Evolutionary conservation across 306 rosid genomes (phyloP), one percentile per base, ranked within the genome.

Genomic region (Adenanthera pavonina): DNA sequence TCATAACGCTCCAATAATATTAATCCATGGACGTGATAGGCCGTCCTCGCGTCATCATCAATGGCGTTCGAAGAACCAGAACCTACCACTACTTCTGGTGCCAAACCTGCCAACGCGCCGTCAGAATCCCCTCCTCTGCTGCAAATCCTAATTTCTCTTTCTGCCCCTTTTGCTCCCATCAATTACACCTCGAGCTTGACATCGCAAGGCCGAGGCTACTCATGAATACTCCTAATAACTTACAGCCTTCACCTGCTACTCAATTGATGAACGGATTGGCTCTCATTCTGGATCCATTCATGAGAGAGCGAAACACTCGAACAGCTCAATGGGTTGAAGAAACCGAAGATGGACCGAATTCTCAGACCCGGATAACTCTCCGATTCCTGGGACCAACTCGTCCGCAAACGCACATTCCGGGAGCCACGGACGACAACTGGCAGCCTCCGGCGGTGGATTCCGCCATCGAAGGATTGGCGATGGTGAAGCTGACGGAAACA

Each of bases 11-110:
- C 60, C 60, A 38, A 60, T 5, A 20, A n/a, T 53, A 19, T 56
- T n/a, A 19, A 56, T 56, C 16, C 17, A 90, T 92, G 97, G 86
- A 90, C 20, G 59, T 78, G 2, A 60, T 75, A 72, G 84, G 83
- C 44, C 91, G 90, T 61, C 84, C 92, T 82, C 93, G 95, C 3
- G 84, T 67, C 7, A 35, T 81, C 1, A 85, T 85, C 57, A 88
- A 90, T n/a, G 95, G 94, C 0, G 80, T 81, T 61, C 79, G 87
- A 85, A 86, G 94, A 88, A 86, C 78, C 59, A 89, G 97, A 90
- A 86, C 90, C 12, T 90, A 78, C 53, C 92, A 88, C 66, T 86
- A 84, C 82, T 92, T 90, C 79, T 85, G 90, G 94, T 91, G 94
- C 79, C 78, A 77, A 15, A 74, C 61, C 19, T 91, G 94, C 85